These are phyloP conservation scores for Cladosporium sp. DNA, from an alignment of 2,329 filamentous ascomycete genomes.

Conservation along the genomic window DNA sequence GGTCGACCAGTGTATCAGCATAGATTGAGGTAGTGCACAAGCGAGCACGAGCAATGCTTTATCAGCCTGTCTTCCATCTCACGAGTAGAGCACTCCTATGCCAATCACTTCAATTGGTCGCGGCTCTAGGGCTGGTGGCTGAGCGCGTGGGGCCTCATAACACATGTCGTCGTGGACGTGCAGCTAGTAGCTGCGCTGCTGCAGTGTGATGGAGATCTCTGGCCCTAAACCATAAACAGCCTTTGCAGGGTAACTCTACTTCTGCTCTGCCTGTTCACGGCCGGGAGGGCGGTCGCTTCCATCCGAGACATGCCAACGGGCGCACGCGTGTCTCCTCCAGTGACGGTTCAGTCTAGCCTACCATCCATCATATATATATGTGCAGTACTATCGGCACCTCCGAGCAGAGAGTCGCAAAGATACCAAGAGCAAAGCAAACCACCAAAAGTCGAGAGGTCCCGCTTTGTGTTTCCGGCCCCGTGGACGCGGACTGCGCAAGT, in stretches of 20 bases:
- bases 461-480: neutral
- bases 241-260: neutral
- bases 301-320: constrained; percentile 4
- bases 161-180: neutral
- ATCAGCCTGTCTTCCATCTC: no score
- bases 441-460: no score
- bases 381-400: no score
- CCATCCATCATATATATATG: neutral
- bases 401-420: no score
- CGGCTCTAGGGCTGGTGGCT: neutral
- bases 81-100: neutral
- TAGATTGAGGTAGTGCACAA: neutral
- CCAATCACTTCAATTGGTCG: neutral
- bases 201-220: neutral
- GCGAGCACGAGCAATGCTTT: no score
- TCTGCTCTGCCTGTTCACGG: constrained; percentile 1
- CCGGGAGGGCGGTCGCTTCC: neutral
- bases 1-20: neutral
- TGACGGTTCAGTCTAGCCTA: neutral
- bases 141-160: neutral
- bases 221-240: neutral
- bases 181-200: constrained; percentile 6
- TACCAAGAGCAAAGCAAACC: no score
- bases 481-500: neutral
- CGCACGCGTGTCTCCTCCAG: neutral